Base-by-base conservation (phyloP, 768 basidiomycete genomes). In the Lactifluus volemus region DNA sequence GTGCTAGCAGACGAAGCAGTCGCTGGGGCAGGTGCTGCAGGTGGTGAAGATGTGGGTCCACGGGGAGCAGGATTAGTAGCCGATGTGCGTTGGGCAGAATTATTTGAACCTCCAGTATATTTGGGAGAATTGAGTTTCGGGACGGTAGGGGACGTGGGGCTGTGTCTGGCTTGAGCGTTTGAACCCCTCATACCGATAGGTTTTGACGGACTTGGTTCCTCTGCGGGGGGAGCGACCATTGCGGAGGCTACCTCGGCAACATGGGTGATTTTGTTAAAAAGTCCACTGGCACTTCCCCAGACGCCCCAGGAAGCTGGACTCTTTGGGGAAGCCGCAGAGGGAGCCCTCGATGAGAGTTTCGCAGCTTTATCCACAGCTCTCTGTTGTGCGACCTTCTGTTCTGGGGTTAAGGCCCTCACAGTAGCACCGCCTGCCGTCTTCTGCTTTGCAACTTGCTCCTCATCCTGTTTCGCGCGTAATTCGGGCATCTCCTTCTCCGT, bases 251-350 rank as follows among this genome's bases (percentile, higher is more conserved):
- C 30, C 17, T 1, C 45, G 6, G 55, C 38, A 2, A 30, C 55
- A 0, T 21, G n/a, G 14, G 44, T 1, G 21, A 61, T 3, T n/a
- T 52, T 57, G 42, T 36, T 61, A 1, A 58, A 14, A 12, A 42
- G 17, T 14, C 56, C 32, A 5, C n/a, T n/a, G n/a, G n/a, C n/a
- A n/a, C 29, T 3, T 3, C 51, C 19, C 11, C 55, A 51, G 17
- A 51, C 53, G 15, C 36, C 19, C 32, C 56, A 10, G 39, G n/a
- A n/a, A n/a, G 59, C 53, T 36, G 61, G 56, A 9, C 61, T 62
- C 5, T 15, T 49, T 29, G 61, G 61, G 7, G 45, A 53, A 25
- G 25, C 25, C 0, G 39, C n/a, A 4, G 38, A 1, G 3, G 32
- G 2, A 12, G 25, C 1, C 17, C 8, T 49, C 2, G 14, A 47